Base-by-base conservation (phyloP, 768 basidiomycete species). In the Lepiota venenata region DNA sequence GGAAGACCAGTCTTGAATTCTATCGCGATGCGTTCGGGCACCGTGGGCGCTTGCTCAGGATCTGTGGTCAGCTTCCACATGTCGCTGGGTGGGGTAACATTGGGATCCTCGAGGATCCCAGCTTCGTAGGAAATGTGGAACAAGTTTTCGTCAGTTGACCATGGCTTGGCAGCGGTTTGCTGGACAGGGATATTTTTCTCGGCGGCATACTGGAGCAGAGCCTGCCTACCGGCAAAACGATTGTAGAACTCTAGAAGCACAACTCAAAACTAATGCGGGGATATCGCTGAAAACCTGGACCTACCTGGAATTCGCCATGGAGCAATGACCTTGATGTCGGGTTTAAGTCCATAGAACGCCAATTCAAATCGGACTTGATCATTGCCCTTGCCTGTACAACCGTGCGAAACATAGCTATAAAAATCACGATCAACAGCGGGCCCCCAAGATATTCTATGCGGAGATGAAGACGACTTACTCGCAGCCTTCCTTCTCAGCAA, bases 81-180 rank as follows among this genome's bases (percentile, higher is more conserved):
- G 78, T 98, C 96, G 11, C 70, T 68, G 15, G 96, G 96, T 50
- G 97, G 97, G 4, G 93, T 98, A 56, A 77, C 85, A 78, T 96
- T 84, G 59, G 97, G 97, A 67, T 98, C 90, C 71, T 99, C 97
- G 59, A 99, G 85, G 69, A 99, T 98, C 42, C 96, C 97, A 10
- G 97, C 96, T 72, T 99, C 97, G 74, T 98, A 99, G 15, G 97
- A 98, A 73, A 98, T 99, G 78, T 99, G 97, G 87, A 96, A 98
- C 45, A 99, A 80, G 76, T 98, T 99, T 75, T 98, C 97, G 69
- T 99, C 96, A 5, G 97, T 99, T 2, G 96, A 98, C 97, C 97
- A 99, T 36, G 97, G 96, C 75, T 98, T 98, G 52, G 95, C 82
- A 10, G 90, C 82, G 43, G 97, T 99, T 74, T 99, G 97, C 59